These are phyloP conservation scores for Leccinum broughii DNA, from an alignment of 768 basidiomycete genomes.

Conservation along the genomic window DNA sequence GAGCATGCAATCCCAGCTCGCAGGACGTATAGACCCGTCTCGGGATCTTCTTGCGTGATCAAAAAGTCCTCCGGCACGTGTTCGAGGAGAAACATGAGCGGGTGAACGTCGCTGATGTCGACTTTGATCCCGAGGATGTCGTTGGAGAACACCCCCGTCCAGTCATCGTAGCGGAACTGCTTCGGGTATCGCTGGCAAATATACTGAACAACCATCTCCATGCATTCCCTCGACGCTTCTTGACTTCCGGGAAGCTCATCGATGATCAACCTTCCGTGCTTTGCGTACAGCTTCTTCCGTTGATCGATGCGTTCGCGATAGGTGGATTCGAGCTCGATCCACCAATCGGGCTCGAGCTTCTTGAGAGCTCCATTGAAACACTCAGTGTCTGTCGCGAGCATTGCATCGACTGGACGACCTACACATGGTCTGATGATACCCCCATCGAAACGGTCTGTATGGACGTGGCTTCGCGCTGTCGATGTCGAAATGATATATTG, in stretches of 20 bases:
- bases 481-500: constrained; percentile 45
- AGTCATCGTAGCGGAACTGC: constrained; percentile 43
- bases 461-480: constrained; percentile 46
- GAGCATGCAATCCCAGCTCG: constrained; percentile 49
- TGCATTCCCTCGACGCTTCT: constrained; percentile 49
- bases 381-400: not conserved
- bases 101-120: constrained; percentile 33
- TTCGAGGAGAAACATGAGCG: constrained; percentile 47
- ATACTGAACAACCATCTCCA: constrained; percentile 57
- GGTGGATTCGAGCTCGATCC: constrained; percentile 57
- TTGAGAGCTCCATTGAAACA: constrained; percentile 37
- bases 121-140: constrained; percentile 38
- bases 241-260: constrained; percentile 51
- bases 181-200: constrained; percentile 57
- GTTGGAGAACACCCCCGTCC: constrained; percentile 42
- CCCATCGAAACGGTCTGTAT: constrained; percentile 58
- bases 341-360: constrained; percentile 52
- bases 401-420: constrained; percentile 10
- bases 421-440: constrained; percentile 60
- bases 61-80: constrained; percentile 55
- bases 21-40: constrained; percentile 45
- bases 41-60: constrained; percentile 41
- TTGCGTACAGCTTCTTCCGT: constrained; percentile 39
- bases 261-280: constrained; percentile 43
- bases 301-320: constrained; percentile 46